Evolutionary conservation across 1,139 yeast species (phyloP), one percentile per base, ranked within the genome.

Genomic region (Meyerozyma athensensis): DNA sequence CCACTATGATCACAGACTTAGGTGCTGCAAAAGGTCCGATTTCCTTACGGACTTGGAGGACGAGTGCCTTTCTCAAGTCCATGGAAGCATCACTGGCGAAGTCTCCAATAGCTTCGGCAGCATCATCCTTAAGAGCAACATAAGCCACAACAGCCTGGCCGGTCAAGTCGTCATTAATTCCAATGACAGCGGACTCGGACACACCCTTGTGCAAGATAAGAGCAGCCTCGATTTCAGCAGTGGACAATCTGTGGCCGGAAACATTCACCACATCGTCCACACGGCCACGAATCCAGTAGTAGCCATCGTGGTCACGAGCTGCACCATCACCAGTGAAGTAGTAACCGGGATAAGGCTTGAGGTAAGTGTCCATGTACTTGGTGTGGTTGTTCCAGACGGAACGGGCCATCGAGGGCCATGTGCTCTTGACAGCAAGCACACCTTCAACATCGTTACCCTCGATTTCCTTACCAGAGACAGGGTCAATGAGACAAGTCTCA

Each of bases 11-110:
- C 40, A 90, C 90, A 33, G 85, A 73, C 70, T 90, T 90, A 62
- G 98, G 98, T 41, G 97, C 95, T 33, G 98, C 98, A 66, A 92
- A 92, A 40, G 98, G 98, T 39, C 98, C 98, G 60, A 92, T 92
- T 58, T 83, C 87, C 59, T 84, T 82, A 71, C 98, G 83, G 37
- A 92, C 97, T 54, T 83, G 89, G 65, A 90, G 65, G 42, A 89
- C 71, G 52, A 94, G 77, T 54, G 83, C 87, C 68, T 84, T 86
- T 74, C 95, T 84, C 54, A 85, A 72, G 39, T 74, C 81, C 39
- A 70, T 65, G 16, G 72, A 66, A 41, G 69, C 74, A 36, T 71
- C 79, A 40, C 72, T 64, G 34, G 73, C 63, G n/a, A n/a, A n/a
- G 48, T 74, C 80, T 36, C 64, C 54, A 38, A 72, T 63, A 39